A percentile compares a stretch with the other conserved stretches of the same genome.
phyloP scores from a whole-genome alignment of 1,139 yeast species.

The Neolecta irregularis region DNA sequence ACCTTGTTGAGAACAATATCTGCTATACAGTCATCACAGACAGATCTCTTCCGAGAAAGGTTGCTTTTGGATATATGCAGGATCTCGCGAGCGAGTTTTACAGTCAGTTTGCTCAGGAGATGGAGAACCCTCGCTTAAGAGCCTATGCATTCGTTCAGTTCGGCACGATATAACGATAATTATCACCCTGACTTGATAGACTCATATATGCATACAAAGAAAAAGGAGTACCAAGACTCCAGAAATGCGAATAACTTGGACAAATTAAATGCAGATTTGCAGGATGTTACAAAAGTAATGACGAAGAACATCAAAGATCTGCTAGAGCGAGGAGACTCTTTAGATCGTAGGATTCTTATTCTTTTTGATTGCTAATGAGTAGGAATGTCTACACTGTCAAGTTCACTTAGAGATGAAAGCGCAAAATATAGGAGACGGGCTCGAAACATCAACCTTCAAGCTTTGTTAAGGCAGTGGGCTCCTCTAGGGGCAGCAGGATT shows the following conservation, averaged over 20 bases:
- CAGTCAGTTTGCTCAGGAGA: constrained; percentile 63
- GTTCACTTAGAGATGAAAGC: constrained; percentile 65
- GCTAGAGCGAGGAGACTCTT: constrained; percentile 82
- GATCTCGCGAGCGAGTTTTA: constrained; percentile 74
- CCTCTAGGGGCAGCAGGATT: constrained; percentile 66
- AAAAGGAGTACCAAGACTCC: constrained; percentile 86
- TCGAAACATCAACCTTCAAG: constrained; percentile 76
- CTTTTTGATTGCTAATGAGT: constrained; percentile 17
- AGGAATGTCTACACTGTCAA: constrained; percentile 69
- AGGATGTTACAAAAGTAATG: constrained; percentile 90
- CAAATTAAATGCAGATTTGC: constrained; percentile 68
- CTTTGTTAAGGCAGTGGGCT: constrained; percentile 73
- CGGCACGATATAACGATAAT: constrained; percentile 25
- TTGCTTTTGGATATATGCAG: constrained; percentile 72
- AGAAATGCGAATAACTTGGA: constrained; percentile 82
- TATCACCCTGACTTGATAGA: neutral
- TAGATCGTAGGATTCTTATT: constrained; percentile 38
- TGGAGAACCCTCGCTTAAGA: constrained; percentile 45
- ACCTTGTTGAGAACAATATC: constrained; percentile 46
- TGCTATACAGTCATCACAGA: constrained; percentile 68
- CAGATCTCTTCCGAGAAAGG: constrained; percentile 65
- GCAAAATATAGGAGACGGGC: constrained; percentile 83
- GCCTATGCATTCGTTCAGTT: constrained; percentile 86
- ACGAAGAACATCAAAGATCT: constrained; percentile 90
- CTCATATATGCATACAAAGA: constrained; percentile 62